phyloP scores from a whole-genome alignment of 352 stramenopile genomes.

The Phytophthora niederhauseri region DNA sequence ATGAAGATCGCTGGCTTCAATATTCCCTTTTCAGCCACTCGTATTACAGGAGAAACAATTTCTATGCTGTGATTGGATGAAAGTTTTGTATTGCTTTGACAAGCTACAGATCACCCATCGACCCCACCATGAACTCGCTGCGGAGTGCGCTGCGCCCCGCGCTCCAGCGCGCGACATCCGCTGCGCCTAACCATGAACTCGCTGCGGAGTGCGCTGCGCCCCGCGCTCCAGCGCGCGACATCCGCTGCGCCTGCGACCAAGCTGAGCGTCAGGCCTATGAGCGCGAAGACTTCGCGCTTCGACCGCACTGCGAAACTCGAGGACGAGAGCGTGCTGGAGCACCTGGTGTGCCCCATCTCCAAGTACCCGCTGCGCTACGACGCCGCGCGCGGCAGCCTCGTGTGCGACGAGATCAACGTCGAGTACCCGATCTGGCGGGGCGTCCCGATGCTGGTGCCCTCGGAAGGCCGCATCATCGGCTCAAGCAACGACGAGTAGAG shows the following conservation, averaged over 20 bases:
- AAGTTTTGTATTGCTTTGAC: not conserved
- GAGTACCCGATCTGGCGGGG: conserved; percentile 85
- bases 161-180: conserved; percentile 7
- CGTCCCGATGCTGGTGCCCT: conserved; percentile 74
- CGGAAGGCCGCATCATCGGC: conserved; percentile 72
- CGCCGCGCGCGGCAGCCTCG: conserved; percentile 54
- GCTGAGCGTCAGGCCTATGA: conserved; percentile 8
- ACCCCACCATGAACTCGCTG: conserved; percentile 23
- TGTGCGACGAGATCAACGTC: conserved; percentile 86
- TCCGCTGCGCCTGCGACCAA: conserved; percentile 1
- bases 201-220: conserved; percentile 17
- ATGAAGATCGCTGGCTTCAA: conserved; percentile 53
- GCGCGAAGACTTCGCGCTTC: conserved; percentile 22
- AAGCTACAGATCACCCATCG: not conserved
- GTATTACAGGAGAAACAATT: not conserved
- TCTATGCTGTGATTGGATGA: conserved; percentile 24
- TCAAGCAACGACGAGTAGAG: conserved; percentile 35
- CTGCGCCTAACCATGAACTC: conserved; percentile 22
- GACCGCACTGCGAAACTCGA: conserved; percentile 34
- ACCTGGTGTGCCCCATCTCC: conserved; percentile 87
- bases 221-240: conserved; percentile 7
- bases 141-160: conserved; percentile 15
- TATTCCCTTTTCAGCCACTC: conserved; percentile 27
- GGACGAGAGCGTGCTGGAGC: conserved; percentile 76
- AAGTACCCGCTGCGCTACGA: conserved; percentile 85